Conservation (phyloP, 495 filamentous ascomycete species). For the Geoglossum glabrum region DNA sequence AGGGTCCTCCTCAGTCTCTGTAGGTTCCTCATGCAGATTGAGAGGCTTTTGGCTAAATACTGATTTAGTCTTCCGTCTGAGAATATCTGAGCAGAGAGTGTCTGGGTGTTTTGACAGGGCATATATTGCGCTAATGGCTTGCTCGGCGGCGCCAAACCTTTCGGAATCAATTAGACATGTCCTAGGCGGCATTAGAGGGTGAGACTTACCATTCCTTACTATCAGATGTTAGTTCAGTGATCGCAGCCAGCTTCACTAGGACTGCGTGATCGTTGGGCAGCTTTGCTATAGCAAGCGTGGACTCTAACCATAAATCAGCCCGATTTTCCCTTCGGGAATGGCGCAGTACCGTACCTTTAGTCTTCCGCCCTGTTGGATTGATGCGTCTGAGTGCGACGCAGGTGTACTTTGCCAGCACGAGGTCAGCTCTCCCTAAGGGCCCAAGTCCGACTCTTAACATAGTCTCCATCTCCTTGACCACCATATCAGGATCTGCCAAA, state of each 20-base stretch:
- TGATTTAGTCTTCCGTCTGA: conserved; percentile 64
- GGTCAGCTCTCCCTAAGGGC: conserved; percentile 52
- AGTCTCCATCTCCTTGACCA: conserved; percentile 79
- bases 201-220: conserved; percentile 73
- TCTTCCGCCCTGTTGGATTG: conserved; percentile 58
- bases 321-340: not conserved
- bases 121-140: conserved; percentile 91
- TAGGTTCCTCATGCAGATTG: conserved; percentile 13
- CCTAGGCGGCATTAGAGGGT: not conserved
- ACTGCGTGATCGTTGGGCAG: conserved; percentile 85
- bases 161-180: not conserved
- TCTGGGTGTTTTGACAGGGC: conserved; percentile 88
- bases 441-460: conserved; percentile 86
- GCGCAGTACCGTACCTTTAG: conserved; percentile 25
- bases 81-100: conserved; percentile 76
- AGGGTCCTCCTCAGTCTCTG: conserved; percentile 14
- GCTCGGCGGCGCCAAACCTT: conserved; percentile 73
- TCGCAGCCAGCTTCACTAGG: conserved; percentile 53
- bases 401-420: conserved; percentile 82
- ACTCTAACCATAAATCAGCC: conserved; percentile 20
- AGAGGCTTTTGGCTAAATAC: conserved; percentile 36
- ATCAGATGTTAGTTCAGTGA: conserved; percentile 64
- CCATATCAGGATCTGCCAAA: conserved; percentile 75
- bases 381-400: conserved; percentile 84
- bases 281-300: conserved; percentile 44